phyloP scores from a whole-genome alignment of 495 filamentous ascomycete species.

The Cairneyella variabilis region DNA sequence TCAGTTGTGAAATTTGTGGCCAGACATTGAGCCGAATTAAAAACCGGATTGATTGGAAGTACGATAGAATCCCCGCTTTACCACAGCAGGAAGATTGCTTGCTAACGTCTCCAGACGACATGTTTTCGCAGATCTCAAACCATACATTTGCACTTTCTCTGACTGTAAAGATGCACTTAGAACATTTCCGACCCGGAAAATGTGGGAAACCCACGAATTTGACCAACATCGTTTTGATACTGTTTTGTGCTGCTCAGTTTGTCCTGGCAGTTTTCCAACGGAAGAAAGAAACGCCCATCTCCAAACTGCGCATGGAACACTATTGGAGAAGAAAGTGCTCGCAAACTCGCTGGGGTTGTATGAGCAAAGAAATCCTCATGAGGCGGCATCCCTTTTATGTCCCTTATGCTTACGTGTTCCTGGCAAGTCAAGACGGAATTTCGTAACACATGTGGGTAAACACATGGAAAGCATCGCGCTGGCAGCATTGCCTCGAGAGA shows the following conservation, averaged over 20 bases:
- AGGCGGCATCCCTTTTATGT: constrained; percentile 3
- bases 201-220: constrained; percentile 32
- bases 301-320: background rate
- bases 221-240: constrained; percentile 18
- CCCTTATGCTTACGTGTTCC: constrained; percentile 13
- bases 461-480: constrained; percentile 30
- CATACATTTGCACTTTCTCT: constrained; percentile 33
- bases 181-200: constrained; percentile 22
- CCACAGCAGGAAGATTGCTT: background rate
- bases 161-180: constrained; percentile 22
- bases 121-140: constrained; percentile 31
- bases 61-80: background rate
- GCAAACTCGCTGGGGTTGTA: background rate
- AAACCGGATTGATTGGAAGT: constrained; percentile 18
- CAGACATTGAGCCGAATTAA: constrained; percentile 7
- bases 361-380: constrained; percentile 1
- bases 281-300: constrained; percentile 7
- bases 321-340: background rate
- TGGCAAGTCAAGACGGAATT: constrained; percentile 13
- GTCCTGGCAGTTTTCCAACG: background rate
- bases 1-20: constrained; percentile 8
- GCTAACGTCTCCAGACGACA: constrained; percentile 24
- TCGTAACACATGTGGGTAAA: constrained; percentile 22
- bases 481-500: constrained; percentile 17
- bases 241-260: constrained; percentile 10